Percentiles rank a stretch among this genome's conserved stretches.
Evolutionary conservation across 257 asterid species (phyloP).

Genomic region (Solanum peruvianum): DNA sequence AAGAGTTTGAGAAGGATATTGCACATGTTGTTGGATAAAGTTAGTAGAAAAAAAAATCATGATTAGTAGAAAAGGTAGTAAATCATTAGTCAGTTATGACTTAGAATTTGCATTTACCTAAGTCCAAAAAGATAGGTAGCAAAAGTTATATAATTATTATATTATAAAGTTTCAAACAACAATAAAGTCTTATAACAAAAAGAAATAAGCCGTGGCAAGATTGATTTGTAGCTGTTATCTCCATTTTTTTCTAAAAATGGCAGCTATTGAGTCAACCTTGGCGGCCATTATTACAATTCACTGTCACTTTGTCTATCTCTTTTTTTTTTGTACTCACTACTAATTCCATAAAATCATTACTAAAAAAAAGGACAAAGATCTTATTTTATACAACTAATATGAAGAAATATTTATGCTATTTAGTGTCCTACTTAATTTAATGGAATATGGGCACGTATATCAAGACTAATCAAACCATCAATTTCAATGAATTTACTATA

Average conservation of each 20-base stretch:
- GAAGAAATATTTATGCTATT: background rate
- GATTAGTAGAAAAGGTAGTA: background rate
- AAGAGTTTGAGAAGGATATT: background rate
- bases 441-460: background rate
- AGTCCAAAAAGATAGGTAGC: background rate
- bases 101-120: background rate
- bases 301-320: background rate
- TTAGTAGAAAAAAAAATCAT: background rate
- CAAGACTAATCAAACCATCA: background rate
- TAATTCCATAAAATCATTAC: background rate
- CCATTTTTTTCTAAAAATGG: background rate
- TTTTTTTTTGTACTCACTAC: background rate
- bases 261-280: background rate
- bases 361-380: background rate
- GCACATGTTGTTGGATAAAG: background rate
- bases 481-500: background rate
- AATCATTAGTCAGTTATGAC: background rate
- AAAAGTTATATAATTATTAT: background rate
- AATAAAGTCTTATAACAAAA: background rate
- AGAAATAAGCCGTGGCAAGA: background rate
- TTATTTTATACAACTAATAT: background rate
- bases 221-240: background rate
- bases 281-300: background rate
- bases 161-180: background rate
- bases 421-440: background rate